A percentile compares a stretch with the other conserved stretches of the same genome.
phyloP scores from a whole-genome alignment of 768 basidiomycete genomes.

The Suillus cothurnatus region DNA sequence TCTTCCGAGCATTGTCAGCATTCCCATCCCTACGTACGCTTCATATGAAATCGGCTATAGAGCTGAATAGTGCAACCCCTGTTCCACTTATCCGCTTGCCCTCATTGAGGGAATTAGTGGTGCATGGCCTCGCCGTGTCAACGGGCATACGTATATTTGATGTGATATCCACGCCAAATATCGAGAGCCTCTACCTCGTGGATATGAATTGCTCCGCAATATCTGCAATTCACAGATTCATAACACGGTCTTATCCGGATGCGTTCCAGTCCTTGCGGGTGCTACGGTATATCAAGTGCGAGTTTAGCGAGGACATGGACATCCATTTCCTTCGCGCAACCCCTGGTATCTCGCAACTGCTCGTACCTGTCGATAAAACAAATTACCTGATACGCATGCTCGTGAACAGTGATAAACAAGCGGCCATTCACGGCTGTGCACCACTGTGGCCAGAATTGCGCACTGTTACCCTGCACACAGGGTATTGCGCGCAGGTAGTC shows the following conservation, averaged over 20 bases:
- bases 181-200: slow-evolving; percentile 34
- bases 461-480: slow-evolving; percentile 32
- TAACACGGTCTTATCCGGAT: slow-evolving; percentile 27
- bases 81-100: slow-evolving; percentile 26
- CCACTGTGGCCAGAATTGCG: slow-evolving; percentile 33
- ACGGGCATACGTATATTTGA: slow-evolving; percentile 35
- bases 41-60: slow-evolving; percentile 35
- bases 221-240: slow-evolving; percentile 30
- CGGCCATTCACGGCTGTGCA: slow-evolving; percentile 26
- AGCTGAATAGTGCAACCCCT: slow-evolving; percentile 23
- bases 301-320: slow-evolving; percentile 34
- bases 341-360: slow-evolving; percentile 33
- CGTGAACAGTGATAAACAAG: slow-evolving; percentile 37
- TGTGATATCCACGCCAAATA: slow-evolving; percentile 33
- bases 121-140: slow-evolving; percentile 31
- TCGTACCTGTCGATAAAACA: slow-evolving; percentile 32
- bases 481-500: slow-evolving; percentile 22
- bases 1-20: slow-evolving; percentile 21
- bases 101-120: slow-evolving; percentile 31
- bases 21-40: slow-evolving; percentile 26
- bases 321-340: slow-evolving; percentile 34
- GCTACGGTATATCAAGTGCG: slow-evolving; percentile 33
- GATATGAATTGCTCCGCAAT: slow-evolving; percentile 31
- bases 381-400: slow-evolving; percentile 34
- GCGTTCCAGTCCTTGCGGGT: slow-evolving; percentile 31